Conservation (phyloP, 2,329 filamentous ascomycete genomes). For the Stromatinia cepivora region DNA sequence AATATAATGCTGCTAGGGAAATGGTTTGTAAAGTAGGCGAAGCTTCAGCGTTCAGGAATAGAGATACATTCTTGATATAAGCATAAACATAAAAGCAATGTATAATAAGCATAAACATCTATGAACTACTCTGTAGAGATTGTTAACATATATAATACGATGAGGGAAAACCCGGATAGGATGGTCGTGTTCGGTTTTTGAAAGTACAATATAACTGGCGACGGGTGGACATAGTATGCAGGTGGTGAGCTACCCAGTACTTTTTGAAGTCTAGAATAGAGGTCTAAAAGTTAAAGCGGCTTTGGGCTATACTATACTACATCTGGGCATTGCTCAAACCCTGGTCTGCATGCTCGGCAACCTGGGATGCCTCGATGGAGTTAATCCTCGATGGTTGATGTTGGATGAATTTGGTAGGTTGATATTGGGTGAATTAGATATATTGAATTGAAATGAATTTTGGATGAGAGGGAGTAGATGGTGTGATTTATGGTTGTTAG, state of each 20-base stretch:
- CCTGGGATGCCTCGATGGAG: neutral
- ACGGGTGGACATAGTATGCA: neutral
- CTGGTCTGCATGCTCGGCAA: neutral
- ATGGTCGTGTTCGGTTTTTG: neutral
- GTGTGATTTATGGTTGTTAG: too few relatives aligned
- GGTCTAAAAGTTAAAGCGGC: neutral
- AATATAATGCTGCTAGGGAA: constrained; percentile 17
- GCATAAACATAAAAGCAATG: neutral
- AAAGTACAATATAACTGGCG: neutral
- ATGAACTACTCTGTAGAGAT: neutral
- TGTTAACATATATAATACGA: neutral
- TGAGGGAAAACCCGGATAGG: neutral
- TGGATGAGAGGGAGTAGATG: too few relatives aligned
- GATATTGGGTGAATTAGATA: too few relatives aligned
- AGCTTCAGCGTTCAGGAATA: constrained; percentile 34
- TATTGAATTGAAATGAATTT: too few relatives aligned
- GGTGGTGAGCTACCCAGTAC: neutral
- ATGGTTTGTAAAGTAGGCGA: constrained; percentile 34
- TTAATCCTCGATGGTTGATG: neutral
- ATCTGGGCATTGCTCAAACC: neutral
- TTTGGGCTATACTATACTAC: neutral
- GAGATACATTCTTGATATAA: constrained; percentile 26
- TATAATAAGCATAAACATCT: neutral
- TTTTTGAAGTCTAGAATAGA: neutral
- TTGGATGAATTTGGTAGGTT: too few relatives aligned